A percentile compares a stretch with the other conserved stretches of the same genome.
Evolutionary conservation across 352 stramenopile species (phyloP).

Genomic region (Phytophthora crassamura): DNA sequence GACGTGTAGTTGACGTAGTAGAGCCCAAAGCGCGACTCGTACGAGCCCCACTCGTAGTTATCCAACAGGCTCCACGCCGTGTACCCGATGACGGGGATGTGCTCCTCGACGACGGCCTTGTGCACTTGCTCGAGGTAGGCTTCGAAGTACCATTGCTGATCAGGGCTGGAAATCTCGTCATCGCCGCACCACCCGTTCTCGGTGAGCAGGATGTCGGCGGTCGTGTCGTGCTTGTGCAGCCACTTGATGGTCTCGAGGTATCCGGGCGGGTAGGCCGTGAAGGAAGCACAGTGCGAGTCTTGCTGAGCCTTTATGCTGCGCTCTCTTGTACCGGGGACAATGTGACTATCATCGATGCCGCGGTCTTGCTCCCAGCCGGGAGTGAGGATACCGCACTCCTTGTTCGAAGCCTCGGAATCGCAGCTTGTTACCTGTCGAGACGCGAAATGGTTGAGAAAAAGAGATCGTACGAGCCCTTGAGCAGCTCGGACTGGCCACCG

Average conservation of each 20-base stretch:
- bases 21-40: slow-evolving; percentile 49
- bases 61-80: slow-evolving; percentile 34
- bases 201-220: slow-evolving; percentile 52
- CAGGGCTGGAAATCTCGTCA: slow-evolving; percentile 49
- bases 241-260: slow-evolving; percentile 60
- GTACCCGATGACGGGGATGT: slow-evolving; percentile 35
- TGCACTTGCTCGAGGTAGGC: slow-evolving; percentile 54
- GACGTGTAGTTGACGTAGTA: too few relatives aligned
- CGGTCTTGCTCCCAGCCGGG: slow-evolving; percentile 51
- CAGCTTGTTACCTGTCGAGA: slow-evolving; percentile 54
- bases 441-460: slow-evolving; percentile 95
- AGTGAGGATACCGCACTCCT: slow-evolving; percentile 37
- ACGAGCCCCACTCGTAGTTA: slow-evolving; percentile 43
- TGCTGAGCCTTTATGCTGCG: slow-evolving; percentile 8
- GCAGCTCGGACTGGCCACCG: slow-evolving; percentile 58
- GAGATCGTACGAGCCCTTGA: slow-evolving; percentile 90
- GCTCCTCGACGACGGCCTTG: slow-evolving; percentile 40
- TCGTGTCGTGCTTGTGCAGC: slow-evolving; percentile 52
- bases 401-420: slow-evolving; percentile 32
- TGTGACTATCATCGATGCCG: slow-evolving; percentile 43
- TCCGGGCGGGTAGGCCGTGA: slow-evolving; percentile 53
- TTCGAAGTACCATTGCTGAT: slow-evolving; percentile 48
- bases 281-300: slow-evolving; percentile 39
- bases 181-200: slow-evolving; percentile 72
- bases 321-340: slow-evolving; percentile 10